Evolutionary conservation across 1,284 basidiomycete genomes (phyloP).

Genomic region (Moesziomyces globuligerus): DNA sequence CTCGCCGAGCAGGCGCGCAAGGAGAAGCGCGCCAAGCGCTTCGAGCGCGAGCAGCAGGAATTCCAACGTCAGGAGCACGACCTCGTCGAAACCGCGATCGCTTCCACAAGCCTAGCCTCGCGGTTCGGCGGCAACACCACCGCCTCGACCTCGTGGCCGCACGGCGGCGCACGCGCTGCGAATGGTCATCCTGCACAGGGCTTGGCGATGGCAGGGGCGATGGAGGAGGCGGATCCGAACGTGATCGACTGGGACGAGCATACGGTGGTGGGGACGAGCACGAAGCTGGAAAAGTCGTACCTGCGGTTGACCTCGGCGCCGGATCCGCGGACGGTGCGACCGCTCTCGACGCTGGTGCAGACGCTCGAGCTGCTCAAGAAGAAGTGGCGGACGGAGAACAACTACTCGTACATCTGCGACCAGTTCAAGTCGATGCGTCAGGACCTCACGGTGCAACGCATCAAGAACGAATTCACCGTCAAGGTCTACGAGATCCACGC

Average conservation of each 20-base stretch:
- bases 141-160: too few relatives aligned
- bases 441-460: conserved; percentile 98
- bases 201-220: conserved; percentile 19
- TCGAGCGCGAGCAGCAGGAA: conserved; percentile 61
- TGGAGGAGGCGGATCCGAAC: conserved; percentile 68
- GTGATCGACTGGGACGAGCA: conserved; percentile 95
- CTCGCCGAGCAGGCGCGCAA: conserved; percentile 54
- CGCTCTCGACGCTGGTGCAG: conserved; percentile 82
- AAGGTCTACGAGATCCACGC: conserved; percentile 98
- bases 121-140: conserved; percentile 38
- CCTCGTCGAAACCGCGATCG: conserved; percentile 49
- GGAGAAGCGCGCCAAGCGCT: conserved; percentile 64
- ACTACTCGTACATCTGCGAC: conserved; percentile 94
- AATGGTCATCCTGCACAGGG: too few relatives aligned
- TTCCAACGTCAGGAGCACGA: conserved; percentile 49
- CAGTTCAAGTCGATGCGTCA: conserved; percentile 98
- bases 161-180: too few relatives aligned
- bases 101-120: conserved; percentile 45
- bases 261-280: conserved; percentile 91
- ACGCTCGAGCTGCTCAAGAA: conserved; percentile 88
- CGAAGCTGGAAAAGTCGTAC: conserved; percentile 93
- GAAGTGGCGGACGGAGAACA: conserved; percentile 84
- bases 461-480: conserved; percentile 98
- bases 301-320: conserved; percentile 96
- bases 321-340: conserved; percentile 91